A percentile compares a stretch with the other conserved stretches of the same genome.
phyloP scores from a whole-genome alignment of 2,329 filamentous ascomycete genomes.

The Ophiostoma australiae region DNA sequence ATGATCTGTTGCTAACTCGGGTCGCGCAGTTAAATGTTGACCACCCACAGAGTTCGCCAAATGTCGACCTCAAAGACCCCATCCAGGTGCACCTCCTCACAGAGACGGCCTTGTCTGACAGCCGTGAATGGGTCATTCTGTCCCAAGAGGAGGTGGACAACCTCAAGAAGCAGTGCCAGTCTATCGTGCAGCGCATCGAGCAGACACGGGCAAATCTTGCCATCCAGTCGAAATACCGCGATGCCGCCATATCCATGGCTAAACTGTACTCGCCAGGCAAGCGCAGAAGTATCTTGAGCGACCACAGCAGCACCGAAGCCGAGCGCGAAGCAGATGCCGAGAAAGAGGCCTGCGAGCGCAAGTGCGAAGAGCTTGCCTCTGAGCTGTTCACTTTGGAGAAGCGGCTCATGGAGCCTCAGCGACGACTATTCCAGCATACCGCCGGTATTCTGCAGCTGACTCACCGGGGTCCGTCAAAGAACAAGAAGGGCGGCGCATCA shows the following conservation, averaged over 20 bases:
- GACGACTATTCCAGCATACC: slow-evolving; percentile 78
- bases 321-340: slow-evolving; percentile 66
- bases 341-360: slow-evolving; percentile 66
- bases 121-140: slow-evolving; percentile 76
- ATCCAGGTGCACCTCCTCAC: slow-evolving; percentile 88
- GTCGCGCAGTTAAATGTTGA: slow-evolving; percentile 44
- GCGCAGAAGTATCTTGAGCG: slow-evolving; percentile 47
- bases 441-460: slow-evolving; percentile 88
- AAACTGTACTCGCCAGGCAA: slow-evolving; percentile 65
- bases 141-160: slow-evolving; percentile 88
- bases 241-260: slow-evolving; percentile 82
- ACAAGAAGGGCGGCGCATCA: slow-evolving; percentile 33
- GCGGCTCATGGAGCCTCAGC: slow-evolving; percentile 67
- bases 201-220: slow-evolving; percentile 76
- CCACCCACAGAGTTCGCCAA: slow-evolving; percentile 50
- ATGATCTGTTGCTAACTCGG: neutral
- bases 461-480: slow-evolving; percentile 61
- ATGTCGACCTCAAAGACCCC: slow-evolving; percentile 61
- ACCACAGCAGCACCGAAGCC: slow-evolving; percentile 42
- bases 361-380: slow-evolving; percentile 77
- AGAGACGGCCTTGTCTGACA: slow-evolving; percentile 88
- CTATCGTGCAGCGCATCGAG: slow-evolving; percentile 71
- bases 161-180: slow-evolving; percentile 78
- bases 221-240: slow-evolving; percentile 88
- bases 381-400: slow-evolving; percentile 79